Conservation (phyloP, 2,329 filamentous ascomycete species). For the Aspergillus versicolor region DNA sequence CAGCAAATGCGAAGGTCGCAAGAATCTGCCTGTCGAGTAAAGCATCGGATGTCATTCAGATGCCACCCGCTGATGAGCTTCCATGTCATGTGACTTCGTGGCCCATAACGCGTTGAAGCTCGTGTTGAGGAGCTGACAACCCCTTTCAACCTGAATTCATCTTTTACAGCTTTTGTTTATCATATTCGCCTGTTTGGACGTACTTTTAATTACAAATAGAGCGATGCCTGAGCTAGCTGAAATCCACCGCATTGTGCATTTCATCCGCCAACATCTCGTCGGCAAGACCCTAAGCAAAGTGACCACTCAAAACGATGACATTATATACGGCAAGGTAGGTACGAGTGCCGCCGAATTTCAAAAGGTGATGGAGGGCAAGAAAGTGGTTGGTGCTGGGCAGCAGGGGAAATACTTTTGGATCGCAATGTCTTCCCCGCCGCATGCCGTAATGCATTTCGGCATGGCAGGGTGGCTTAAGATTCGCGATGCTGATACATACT, state of each 20-base stretch:
- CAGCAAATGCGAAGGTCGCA: no score
- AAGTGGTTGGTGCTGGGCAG: conserved; percentile 68
- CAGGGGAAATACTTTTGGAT: conserved; percentile 99
- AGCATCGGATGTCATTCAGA: not conserved
- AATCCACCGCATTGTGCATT: conserved; percentile 85
- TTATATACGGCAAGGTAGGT: conserved; percentile 87
- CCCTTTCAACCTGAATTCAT: not conserved
- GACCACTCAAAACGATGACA: conserved; percentile 72
- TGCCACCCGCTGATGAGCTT: conserved; percentile 11
- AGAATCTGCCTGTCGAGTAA: not conserved
- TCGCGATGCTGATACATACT: conserved; percentile 71
- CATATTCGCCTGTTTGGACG: not conserved
- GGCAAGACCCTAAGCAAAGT: conserved; percentile 74
- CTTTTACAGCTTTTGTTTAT: not conserved
- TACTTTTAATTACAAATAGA: conserved; percentile 9
- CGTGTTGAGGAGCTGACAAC: conserved; percentile 7
- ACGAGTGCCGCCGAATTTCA: conserved; percentile 74
- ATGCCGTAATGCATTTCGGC: conserved; percentile 86
- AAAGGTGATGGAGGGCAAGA: conserved; percentile 71
- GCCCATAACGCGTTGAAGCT: conserved; percentile 19
- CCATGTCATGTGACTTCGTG: conserved; percentile 29
- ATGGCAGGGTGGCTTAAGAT: conserved; percentile 85
- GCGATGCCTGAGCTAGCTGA: conserved; percentile 52
- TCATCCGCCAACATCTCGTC: conserved; percentile 77
- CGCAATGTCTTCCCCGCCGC: conserved; percentile 73